Conservation (phyloP, 805 yeast genomes). For the Pachysolen tannophilus region DNA sequence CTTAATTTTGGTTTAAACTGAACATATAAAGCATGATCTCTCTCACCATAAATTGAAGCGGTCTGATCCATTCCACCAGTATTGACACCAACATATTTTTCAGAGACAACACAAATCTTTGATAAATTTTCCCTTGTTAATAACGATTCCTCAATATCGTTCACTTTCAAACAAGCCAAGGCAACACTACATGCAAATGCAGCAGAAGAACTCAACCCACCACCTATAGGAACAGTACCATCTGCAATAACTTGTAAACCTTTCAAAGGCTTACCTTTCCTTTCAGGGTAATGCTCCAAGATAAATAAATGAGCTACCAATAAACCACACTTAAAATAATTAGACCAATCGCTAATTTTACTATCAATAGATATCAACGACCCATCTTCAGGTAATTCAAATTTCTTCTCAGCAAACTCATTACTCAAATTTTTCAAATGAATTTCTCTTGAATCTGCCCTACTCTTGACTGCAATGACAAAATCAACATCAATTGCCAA, state of each 20-base stretch:
- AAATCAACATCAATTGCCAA: conserved; percentile 66
- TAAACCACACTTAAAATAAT: conserved; percentile 59
- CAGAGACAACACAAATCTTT: conserved; percentile 53
- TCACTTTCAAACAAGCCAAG: conserved; percentile 45
- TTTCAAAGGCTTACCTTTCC: conserved; percentile 21
- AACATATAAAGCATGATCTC: conserved; percentile 48
- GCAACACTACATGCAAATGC: conserved; percentile 64
- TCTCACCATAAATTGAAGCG: conserved; percentile 60
- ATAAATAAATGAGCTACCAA: conserved; percentile 47
- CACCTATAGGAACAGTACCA: conserved; percentile 67
- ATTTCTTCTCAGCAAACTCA: conserved; percentile 25
- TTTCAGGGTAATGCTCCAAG: no score
- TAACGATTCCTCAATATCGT: conserved; percentile 31
- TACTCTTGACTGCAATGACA: conserved; percentile 39
- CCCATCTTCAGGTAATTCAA: conserved; percentile 34
- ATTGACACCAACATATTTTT: conserved; percentile 66
- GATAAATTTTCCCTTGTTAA: conserved; percentile 43
- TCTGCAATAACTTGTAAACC: conserved; percentile 48
- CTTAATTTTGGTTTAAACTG: conserved; percentile 51
- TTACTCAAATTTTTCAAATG: conserved; percentile 25
- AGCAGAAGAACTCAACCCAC: conserved; percentile 65
- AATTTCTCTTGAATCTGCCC: conserved; percentile 12
- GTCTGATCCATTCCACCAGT: conserved; percentile 80
- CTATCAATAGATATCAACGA: conserved; percentile 38
- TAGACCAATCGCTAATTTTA: conserved; percentile 50